phyloP scores from a whole-genome alignment of 202 grass and related monocot genomes.

The Eragrostis tef region DNA sequence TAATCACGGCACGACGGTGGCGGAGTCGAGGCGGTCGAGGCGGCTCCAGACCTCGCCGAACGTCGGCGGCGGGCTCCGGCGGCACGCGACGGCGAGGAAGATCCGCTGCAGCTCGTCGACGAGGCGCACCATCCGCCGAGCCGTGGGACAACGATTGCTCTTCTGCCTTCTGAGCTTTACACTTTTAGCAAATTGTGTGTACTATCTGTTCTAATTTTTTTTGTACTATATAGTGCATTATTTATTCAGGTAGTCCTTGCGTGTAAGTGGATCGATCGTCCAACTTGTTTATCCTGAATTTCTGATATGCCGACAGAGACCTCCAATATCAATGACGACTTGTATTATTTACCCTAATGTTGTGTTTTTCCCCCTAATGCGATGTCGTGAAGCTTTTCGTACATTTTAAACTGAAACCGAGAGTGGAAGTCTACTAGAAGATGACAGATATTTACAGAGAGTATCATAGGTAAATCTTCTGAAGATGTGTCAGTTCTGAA shows the following conservation, averaged over 20 bases:
- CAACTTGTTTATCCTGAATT: neutral
- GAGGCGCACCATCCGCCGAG: conserved; percentile 58
- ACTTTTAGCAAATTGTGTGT: too few relatives aligned
- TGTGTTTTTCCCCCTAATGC: neutral
- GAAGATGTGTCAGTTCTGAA: neutral
- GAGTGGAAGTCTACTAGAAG: neutral
- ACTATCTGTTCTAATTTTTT: too few relatives aligned
- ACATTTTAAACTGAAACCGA: neutral
- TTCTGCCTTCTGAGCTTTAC: neutral
- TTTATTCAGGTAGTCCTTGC: neutral
- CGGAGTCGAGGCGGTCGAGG: conserved; percentile 58
- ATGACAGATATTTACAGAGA: neutral
- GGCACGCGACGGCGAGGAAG: conserved; percentile 49
- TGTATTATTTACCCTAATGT: too few relatives aligned
- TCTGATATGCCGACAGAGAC: neutral
- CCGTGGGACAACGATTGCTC: conserved; percentile 4
- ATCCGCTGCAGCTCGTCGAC: conserved; percentile 62
- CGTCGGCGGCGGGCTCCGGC: neutral
- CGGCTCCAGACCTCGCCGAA: conserved; percentile 55
- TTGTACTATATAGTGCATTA: neutral
- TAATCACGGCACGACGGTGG: conserved; percentile 57
- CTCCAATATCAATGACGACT: neutral
- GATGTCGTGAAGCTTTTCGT: neutral
- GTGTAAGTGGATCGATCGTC: conserved; percentile 15
- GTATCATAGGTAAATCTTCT: neutral